A percentile compares a stretch with the other conserved stretches of the same genome.
phyloP scores from a whole-genome alignment of 2,329 filamentous ascomycete genomes.

The Diaporthe citrichinensis region DNA sequence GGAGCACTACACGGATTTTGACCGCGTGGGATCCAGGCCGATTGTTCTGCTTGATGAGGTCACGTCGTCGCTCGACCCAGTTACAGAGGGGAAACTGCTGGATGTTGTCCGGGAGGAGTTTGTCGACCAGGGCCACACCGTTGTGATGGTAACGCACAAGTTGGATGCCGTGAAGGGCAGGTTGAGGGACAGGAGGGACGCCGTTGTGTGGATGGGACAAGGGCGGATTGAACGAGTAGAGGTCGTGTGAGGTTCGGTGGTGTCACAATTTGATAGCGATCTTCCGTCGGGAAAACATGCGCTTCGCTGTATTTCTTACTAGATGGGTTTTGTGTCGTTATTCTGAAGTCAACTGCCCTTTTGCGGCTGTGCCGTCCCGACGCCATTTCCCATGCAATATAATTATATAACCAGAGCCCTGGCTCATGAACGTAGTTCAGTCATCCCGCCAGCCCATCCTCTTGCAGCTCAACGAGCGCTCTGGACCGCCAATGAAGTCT shows the following conservation, averaged over 20 bases:
- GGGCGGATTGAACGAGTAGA: constrained; percentile 39
- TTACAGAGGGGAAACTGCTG: constrained; percentile 41
- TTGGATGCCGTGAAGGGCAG: constrained; percentile 33
- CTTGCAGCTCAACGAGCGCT: not conserved
- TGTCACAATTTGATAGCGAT: not conserved
- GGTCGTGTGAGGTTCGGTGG: not conserved
- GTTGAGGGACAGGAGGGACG: constrained; percentile 38
- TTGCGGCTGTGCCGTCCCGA: constrained; percentile 30
- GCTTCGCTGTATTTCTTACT: not conserved
- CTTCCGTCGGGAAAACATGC: not conserved
- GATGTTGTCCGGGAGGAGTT: constrained; percentile 43
- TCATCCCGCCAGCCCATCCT: not conserved
- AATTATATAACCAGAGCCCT: constrained; percentile 16
- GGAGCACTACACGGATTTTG: not conserved
- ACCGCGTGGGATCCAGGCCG: constrained; percentile 27
- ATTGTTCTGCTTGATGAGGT: constrained; percentile 56
- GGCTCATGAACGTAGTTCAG: not conserved
- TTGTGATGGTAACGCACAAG: constrained; percentile 47
- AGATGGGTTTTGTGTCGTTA: not conserved
- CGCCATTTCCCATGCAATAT: constrained; percentile 31
- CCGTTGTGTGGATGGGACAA: constrained; percentile 43
- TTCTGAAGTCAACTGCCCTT: constrained; percentile 15
- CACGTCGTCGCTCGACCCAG: constrained; percentile 47
- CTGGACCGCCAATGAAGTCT: not conserved
- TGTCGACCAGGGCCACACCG: constrained; percentile 42